Conservation (phyloP, 139 green algal genomes). For the Chlorella ohadii region DNA sequence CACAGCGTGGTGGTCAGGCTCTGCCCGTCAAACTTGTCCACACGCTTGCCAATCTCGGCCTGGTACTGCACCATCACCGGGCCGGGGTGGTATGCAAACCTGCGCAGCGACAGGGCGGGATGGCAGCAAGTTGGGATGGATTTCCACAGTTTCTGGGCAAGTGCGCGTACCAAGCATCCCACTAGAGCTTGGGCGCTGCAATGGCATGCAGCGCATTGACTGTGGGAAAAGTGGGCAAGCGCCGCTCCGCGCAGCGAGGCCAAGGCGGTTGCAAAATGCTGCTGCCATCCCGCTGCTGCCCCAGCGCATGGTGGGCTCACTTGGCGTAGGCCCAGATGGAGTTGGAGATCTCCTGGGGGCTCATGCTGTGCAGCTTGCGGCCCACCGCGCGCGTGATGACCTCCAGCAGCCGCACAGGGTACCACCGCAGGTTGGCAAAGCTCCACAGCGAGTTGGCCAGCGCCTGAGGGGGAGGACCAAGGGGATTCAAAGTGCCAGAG, state of each 20-base stretch:
- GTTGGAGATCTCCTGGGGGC: constrained; percentile 56
- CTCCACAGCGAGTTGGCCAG: constrained; percentile 53
- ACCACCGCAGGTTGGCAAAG: constrained; percentile 59
- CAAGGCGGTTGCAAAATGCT: no score
- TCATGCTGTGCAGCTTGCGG: constrained; percentile 24
- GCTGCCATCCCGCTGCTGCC: no score
- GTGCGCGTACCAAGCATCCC: no score
- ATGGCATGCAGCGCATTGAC: no score
- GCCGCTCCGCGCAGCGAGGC: no score
- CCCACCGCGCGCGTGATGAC: constrained; percentile 36
- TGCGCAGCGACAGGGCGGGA: background rate
- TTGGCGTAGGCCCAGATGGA: constrained; percentile 25
- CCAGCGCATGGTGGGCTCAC: no score
- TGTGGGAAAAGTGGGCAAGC: no score
- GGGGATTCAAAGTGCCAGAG: background rate
- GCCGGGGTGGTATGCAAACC: constrained; percentile 57
- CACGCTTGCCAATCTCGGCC: constrained; percentile 3
- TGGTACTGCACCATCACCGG: constrained; percentile 45
- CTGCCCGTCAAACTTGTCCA: constrained; percentile 41
- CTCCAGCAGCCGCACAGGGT: constrained; percentile 42
- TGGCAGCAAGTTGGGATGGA: no score
- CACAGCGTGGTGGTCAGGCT: constrained; percentile 56
- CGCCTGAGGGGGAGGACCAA: constrained; percentile 25
- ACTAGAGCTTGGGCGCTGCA: no score
- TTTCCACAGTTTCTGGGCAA: no score